Base-by-base conservation (phyloP, 2,329 filamentous ascomycete genomes). In the Phialemoniopsis sp. region DNA sequence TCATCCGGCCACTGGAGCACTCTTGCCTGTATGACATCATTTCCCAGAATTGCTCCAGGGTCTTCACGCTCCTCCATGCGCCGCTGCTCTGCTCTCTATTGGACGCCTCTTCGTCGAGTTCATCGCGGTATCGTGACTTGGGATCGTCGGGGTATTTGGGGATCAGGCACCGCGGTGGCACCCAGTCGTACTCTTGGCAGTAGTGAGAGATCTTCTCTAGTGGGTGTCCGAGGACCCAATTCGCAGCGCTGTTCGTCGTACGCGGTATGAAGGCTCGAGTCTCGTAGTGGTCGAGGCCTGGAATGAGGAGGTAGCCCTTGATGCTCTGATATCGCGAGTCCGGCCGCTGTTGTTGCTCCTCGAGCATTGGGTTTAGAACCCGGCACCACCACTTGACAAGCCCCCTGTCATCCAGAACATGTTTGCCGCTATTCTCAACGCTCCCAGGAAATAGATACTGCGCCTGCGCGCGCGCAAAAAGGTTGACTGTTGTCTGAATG, bases 21-120 rank as follows among this genome's bases (percentile, higher is more conserved):
- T 98, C 93, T 58, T 97, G 93, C 41, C 93, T 76, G 56, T 87
- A 97, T 1, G 90, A 85, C 91, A 98, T 97, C 76, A 95, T 86
- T 46, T 98, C 93, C 93, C 93, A 98, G 55, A 98, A 98, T 50
- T 90, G 82, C n/a, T 90, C 87, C 31, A 98, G 67, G 0, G 81
- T 86, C 56, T 76, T 83, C 17, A 96, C 82, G 43, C 85, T 89
- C 57, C 82, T 86, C 93, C 93, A 98, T 41, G 78, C 73, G 1
- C 86, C 86, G 4, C 68, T 65, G 18, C 68, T 72, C 48, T 78
- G 76, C 48, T 75, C 64, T 3, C 76, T 70, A 21, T 78, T 78
- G 1, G 78, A 73, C 1, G 87, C 73, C 56, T 94, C 89, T 26
- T 91, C 87, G 53, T 98, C 91, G 4, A 98, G 68, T 56, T 97